A percentile compares a stretch with the other conserved stretches of the same genome.
phyloP scores from a whole-genome alignment of 2,329 filamentous ascomycete genomes.

The Arthrobotrys sphaeroides region DNA sequence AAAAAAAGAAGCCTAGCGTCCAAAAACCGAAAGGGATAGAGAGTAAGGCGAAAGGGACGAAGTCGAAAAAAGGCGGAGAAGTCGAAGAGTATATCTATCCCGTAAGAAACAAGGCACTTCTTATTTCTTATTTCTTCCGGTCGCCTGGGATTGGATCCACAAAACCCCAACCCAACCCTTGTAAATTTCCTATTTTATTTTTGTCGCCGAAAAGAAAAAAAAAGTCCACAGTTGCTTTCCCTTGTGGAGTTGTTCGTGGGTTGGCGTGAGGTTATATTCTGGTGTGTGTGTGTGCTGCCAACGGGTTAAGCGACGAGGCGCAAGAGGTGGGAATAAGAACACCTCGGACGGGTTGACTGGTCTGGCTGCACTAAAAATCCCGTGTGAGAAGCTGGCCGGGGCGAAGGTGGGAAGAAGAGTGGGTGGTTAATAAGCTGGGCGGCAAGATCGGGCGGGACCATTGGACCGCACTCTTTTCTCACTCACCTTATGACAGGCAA shows the following conservation, averaged over 20 bases:
- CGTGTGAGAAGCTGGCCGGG: not conserved
- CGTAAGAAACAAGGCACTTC: not conserved
- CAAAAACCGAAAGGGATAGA: conserved; percentile 3
- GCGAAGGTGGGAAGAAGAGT: conserved; percentile 8
- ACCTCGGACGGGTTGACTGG: conserved; percentile 26
- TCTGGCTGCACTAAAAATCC: no score
- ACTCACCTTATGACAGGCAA: conserved; percentile 25
- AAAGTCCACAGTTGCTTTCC: not conserved
- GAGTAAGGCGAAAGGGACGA: conserved; percentile 7
- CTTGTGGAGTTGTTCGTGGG: conserved; percentile 20
- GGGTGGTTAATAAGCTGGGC: conserved; percentile 53
- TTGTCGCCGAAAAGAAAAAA: conserved; percentile 20
- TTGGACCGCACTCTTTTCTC: conserved; percentile 25
- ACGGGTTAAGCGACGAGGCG: conserved; percentile 54
- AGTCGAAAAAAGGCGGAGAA: not conserved
- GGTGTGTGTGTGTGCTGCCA: conserved; percentile 29
- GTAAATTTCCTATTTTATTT: conserved; percentile 19
- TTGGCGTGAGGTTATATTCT: conserved; percentile 47
- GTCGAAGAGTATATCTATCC: conserved; percentile 23
- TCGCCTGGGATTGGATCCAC: not conserved
- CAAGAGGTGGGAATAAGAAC: conserved; percentile 13
- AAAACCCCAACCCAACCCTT: not conserved
- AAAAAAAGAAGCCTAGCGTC: not conserved
- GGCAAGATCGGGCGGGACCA: conserved; percentile 47
- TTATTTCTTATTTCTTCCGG: conserved; percentile 10